Evolutionary conservation across 176 grass and related monocot genomes (phyloP).

Genomic region (Musa itinerans): DNA sequence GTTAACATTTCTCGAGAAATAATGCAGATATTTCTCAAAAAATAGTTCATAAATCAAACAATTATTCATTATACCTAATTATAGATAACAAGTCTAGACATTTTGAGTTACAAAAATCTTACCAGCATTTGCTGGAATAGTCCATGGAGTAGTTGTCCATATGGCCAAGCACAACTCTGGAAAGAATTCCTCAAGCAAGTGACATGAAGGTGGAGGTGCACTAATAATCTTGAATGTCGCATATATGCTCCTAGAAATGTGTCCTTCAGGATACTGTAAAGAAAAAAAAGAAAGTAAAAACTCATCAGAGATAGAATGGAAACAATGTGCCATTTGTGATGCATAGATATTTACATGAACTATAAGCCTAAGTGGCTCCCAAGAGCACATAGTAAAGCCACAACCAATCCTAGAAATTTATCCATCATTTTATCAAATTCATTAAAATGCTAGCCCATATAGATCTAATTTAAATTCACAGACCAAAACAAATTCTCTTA

Average conservation of each 20-base stretch:
- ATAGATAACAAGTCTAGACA: neutral
- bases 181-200: slow-evolving; percentile 66
- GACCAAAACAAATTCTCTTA: too few relatives aligned
- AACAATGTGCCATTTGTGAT: too few relatives aligned
- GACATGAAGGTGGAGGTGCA: slow-evolving; percentile 25
- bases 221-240: slow-evolving; percentile 74
- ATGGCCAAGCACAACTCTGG: slow-evolving; percentile 68
- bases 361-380: too few relatives aligned
- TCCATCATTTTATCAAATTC: too few relatives aligned
- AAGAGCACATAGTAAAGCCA: too few relatives aligned
- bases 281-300: slow-evolving; percentile 19
- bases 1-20: too few relatives aligned
- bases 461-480: too few relatives aligned
- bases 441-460: too few relatives aligned
- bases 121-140: slow-evolving; percentile 99
- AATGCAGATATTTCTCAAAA: neutral
- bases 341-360: too few relatives aligned
- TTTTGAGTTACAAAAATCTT: slow-evolving; percentile 29
- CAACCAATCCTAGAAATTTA: too few relatives aligned
- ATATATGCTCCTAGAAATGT: slow-evolving; percentile 96
- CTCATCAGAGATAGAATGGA: neutral
- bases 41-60: neutral
- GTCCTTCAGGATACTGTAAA: slow-evolving; percentile 82
- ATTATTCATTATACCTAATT: slow-evolving; percentile 7
- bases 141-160: slow-evolving; percentile 99